These are phyloP conservation scores for Claviceps maximensis DNA, from an alignment of 2,329 filamentous ascomycete species.

Conservation along the genomic window DNA sequence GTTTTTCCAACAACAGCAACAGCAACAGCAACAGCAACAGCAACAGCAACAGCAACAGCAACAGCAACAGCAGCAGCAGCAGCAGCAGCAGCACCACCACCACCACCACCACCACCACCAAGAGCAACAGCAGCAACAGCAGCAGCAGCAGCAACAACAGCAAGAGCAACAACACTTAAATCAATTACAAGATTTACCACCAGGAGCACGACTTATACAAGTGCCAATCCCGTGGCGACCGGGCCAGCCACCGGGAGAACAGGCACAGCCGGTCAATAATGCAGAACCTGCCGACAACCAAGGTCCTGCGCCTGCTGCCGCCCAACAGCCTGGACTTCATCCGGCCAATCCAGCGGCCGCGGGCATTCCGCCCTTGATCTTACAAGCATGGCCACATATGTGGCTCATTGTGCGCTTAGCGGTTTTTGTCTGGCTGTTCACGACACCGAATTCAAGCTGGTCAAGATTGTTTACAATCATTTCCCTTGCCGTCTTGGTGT, in stretches of 20 bases:
- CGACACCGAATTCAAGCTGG: slow-evolving; percentile 44
- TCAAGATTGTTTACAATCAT: slow-evolving; percentile 44
- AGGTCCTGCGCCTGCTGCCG: neutral
- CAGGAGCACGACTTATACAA: neutral
- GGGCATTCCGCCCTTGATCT: slow-evolving; percentile 19
- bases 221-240: slow-evolving; percentile 6
- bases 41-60: slow-evolving; percentile 8
- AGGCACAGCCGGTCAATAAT: slow-evolving; percentile 1
- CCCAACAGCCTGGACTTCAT: slow-evolving; percentile 14
- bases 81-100: slow-evolving; percentile 6
- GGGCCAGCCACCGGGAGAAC: slow-evolving; percentile 12
- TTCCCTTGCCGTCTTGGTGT: slow-evolving; percentile 38
- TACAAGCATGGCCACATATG: slow-evolving; percentile 42
- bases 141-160: slow-evolving; percentile 7
- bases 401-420: slow-evolving; percentile 47
- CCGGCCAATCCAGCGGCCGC: slow-evolving; percentile 25
- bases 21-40: slow-evolving; percentile 7
- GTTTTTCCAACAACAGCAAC: slow-evolving; percentile 9
- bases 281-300: neutral
- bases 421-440: slow-evolving; percentile 53
- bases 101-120: slow-evolving; percentile 9
- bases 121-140: slow-evolving; percentile 10
- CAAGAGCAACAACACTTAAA: slow-evolving; percentile 9
- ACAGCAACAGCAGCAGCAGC: slow-evolving; percentile 8
- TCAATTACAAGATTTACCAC: slow-evolving; percentile 11